These are phyloP conservation scores for Cadophora malorum DNA, from an alignment of 2,329 filamentous ascomycete species.

Conservation along the genomic window DNA sequence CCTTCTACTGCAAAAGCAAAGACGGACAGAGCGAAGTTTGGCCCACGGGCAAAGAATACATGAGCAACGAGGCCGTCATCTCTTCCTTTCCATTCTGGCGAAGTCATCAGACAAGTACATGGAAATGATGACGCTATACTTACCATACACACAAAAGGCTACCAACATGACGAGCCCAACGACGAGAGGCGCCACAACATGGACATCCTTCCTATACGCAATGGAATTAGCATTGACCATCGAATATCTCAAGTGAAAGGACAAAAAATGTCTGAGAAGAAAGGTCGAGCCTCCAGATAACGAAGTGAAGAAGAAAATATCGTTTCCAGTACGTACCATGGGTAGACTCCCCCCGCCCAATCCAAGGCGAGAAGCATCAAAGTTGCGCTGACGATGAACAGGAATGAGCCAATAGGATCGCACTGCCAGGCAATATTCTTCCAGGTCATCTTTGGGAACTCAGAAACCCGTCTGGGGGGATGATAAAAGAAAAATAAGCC, in stretches of 20 bases:
- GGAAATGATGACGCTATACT: conserved; percentile 35
- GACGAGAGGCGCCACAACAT: conserved; percentile 44
- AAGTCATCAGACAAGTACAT: conserved; percentile 27
- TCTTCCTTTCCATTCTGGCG: conserved; percentile 60
- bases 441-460: conserved; percentile 49
- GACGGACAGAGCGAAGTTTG: conserved; percentile 60
- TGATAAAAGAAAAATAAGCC: conserved; percentile 56
- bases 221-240: neutral
- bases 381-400: conserved; percentile 53
- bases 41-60: conserved; percentile 59
- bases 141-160: conserved; percentile 46
- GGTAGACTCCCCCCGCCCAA: conserved; percentile 53
- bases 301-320: neutral
- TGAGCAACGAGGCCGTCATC: conserved; percentile 61
- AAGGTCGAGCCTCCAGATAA: neutral
- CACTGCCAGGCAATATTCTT: conserved; percentile 53
- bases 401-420: conserved; percentile 54
- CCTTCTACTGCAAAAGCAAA: conserved; percentile 64
- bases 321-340: conserved; percentile 31
- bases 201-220: conserved; percentile 35
- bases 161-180: conserved; percentile 44
- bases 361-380: conserved; percentile 54
- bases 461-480: conserved; percentile 46
- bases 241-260: neutral
- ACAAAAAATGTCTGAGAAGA: neutral